Evolutionary conservation across 1,139 yeast species (phyloP), one percentile per base, ranked within the genome.

Genomic region (Yamadazyma sp.): DNA sequence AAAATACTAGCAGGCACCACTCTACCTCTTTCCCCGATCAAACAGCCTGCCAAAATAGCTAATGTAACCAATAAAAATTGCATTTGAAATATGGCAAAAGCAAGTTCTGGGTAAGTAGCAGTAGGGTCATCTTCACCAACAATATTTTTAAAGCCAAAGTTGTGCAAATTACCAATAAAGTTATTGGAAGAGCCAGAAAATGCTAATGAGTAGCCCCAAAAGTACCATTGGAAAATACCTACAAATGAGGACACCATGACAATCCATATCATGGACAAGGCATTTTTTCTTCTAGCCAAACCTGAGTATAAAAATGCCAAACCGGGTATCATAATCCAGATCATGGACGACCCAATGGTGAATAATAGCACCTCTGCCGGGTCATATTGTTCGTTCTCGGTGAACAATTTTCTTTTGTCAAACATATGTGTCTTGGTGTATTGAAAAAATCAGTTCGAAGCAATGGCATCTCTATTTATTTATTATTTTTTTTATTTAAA

Each of bases 151-250:
- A 88, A 79, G 4, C 96, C 97, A 59, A 90, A 87, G 36, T 81
- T 74, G 52, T 80, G 80, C 51, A 92, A 64, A 59, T 90, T 82
- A 4, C 98, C 98, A 51, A 92, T 90, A 58, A 81, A 92, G 30
- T 83, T 80, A 61, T 89, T 88, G 28, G 82, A 65, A 2, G 96
- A 88, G 12, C 72, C 55, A 1, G 92, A 81, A 54, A 92, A 89
- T 3, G 97, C 95, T 34, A 92, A 66, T 0, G 96, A 87, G 59
- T 87, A 92, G 17, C 97, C 97, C 97, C 97, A 92, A 57, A 92
- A 88, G 62, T 89, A 92, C 97, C 97, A 92, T 59, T 88, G 96
- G 56, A 88, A 78, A 38, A 80, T 71, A 2, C 88, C 90, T n/a
- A 90, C 81, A 48, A 84, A 74, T 12, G 87, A 80, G 6, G 90